These are phyloP conservation scores for Fusarium xylarioides DNA, from an alignment of 2,329 filamentous ascomycete species.

Conservation along the genomic window DNA sequence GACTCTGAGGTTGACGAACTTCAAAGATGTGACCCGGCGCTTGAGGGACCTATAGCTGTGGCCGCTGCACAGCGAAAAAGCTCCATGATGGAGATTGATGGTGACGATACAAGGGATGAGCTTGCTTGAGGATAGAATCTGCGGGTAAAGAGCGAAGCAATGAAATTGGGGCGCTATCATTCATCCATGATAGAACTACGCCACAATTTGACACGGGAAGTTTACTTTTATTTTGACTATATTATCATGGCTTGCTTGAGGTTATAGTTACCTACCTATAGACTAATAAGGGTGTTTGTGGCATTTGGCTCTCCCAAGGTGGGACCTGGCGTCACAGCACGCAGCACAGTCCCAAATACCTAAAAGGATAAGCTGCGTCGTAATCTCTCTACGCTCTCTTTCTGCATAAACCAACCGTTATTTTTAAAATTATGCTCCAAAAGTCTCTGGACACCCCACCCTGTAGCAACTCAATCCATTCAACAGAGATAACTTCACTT, in stretches of 20 bases:
- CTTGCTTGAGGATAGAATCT: background rate
- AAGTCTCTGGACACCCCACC: too few species aligned
- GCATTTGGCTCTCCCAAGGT: background rate
- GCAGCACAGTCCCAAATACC: background rate
- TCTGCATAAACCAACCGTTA: background rate
- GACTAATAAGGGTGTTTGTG: background rate
- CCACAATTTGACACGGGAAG: background rate
- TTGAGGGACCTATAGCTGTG: background rate
- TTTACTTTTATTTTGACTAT: background rate
- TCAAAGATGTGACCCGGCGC: background rate
- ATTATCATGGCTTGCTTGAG: background rate
- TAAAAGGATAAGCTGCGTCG: background rate
- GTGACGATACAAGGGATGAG: conserved; percentile 6
- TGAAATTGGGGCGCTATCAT: background rate
- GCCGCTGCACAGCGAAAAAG: background rate
- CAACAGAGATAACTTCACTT: too few species aligned
- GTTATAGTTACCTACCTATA: background rate
- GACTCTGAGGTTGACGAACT: background rate
- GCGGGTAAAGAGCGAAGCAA: background rate
- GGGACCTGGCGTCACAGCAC: background rate
- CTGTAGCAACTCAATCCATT: too few species aligned
- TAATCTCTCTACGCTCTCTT: background rate
- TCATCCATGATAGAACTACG: background rate
- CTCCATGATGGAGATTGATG: conserved; percentile 25
- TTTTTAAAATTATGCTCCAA: too few species aligned